A percentile compares a stretch with the other conserved stretches of the same genome.
Conservation (phyloP, 495 filamentous ascomycete genomes). For the Hypoxylon intermedium region DNA sequence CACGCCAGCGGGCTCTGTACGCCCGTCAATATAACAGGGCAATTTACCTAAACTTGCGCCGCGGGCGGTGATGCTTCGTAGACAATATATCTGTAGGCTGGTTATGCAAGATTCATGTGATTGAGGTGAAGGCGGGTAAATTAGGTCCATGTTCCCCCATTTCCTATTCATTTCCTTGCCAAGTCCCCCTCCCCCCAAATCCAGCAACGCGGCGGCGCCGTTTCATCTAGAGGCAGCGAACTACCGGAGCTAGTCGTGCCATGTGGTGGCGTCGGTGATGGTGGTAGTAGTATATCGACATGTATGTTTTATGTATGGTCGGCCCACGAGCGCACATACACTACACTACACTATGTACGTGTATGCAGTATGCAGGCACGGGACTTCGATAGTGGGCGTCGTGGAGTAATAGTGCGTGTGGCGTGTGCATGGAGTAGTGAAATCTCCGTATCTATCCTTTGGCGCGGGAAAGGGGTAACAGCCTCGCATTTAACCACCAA, state of each 20-base stretch:
- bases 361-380: conserved; percentile 31
- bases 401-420: background rate
- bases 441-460: background rate
- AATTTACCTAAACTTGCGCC: background rate
- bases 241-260: conserved; percentile 7
- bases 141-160: conserved; percentile 8
- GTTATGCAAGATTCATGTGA: no score
- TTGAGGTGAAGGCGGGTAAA: conserved; percentile 24
- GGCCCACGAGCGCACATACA: background rate
- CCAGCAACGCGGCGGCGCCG: conserved; percentile 19
- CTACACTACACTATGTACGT: conserved; percentile 7
- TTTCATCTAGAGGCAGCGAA: conserved; percentile 28
- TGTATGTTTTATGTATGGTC: background rate
- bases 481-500: conserved; percentile 3
- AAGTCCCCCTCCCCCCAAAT: conserved; percentile 15
- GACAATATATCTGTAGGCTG: no score
- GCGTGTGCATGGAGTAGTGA: background rate
- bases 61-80: no score
- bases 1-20: conserved; percentile 25
- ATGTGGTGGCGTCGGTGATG: conserved; percentile 1
- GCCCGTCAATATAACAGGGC: conserved; percentile 31
- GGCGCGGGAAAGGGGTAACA: conserved; percentile 5
- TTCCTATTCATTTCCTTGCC: background rate
- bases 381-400: conserved; percentile 24
- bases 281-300: background rate